phyloP scores from a whole-genome alignment of 257 asterid genomes.

The Przewalskia tangutica region DNA sequence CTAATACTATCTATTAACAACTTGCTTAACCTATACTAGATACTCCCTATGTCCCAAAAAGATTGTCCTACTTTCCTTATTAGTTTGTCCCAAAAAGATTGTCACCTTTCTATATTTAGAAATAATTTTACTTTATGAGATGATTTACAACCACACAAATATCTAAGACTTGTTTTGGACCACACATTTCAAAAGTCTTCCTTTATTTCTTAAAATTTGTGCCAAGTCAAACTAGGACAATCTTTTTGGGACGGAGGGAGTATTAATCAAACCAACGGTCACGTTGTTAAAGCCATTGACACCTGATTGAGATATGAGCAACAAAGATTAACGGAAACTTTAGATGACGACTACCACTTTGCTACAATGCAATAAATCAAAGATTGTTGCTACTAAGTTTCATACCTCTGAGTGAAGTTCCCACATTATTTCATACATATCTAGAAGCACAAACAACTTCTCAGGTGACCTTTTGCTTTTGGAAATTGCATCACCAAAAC shows the following conservation, averaged over 20 bases:
- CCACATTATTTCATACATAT: conserved; percentile 28
- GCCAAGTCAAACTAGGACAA: too few relatives aligned
- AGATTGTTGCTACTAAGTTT: conserved; percentile 1
- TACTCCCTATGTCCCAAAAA: too few relatives aligned
- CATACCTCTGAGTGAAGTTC: conserved; percentile 84
- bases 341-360: neutral
- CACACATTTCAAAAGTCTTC: too few relatives aligned
- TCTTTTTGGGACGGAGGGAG: too few relatives aligned
- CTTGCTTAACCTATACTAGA: neutral
- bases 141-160: too few relatives aligned
- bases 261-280: neutral
- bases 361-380: neutral
- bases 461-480: conserved; percentile 98
- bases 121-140: too few relatives aligned
- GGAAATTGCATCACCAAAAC: conserved; percentile 99
- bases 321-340: neutral
- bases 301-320: neutral
- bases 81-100: too few relatives aligned
- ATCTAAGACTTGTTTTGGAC: too few relatives aligned
- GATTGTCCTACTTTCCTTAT: too few relatives aligned
- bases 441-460: conserved; percentile 89
- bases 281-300: neutral
- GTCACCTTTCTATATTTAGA: too few relatives aligned
- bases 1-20: neutral
- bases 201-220: too few relatives aligned